Evolutionary conservation across 2,329 filamentous ascomycete genomes (phyloP), one percentile per base, ranked within the genome.

Genomic region (Reticulascus tulasneorum): DNA sequence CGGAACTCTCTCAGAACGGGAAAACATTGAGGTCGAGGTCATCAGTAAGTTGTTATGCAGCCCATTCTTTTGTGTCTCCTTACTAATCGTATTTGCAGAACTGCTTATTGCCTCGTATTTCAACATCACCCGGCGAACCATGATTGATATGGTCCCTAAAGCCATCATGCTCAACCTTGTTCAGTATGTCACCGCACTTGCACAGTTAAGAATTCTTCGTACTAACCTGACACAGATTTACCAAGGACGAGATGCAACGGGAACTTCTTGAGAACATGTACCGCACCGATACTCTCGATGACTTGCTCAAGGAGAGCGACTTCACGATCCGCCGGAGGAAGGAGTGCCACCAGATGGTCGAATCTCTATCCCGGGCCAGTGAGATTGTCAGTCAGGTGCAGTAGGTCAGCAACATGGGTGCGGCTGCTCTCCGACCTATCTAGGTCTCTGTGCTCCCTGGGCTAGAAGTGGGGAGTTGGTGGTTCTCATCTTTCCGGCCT

Each of bases 111-210:
- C 82, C 38, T 96, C 89, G 1, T 98, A 98, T 73, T 98, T 86
- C 69, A 96, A 95, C 67, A 98, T 98, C 58, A 90, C 96, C 48
- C 88, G 89, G 71, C 78, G 93, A 50, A 98, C 94, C 43, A 94
- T 98, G 89, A 96, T 97, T 49, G 93, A 98, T 58, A 98, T 98
- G 93, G 93, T 98, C 6, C 93, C 93, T 50, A 98, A 98, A 70
- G 93, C 93, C 25, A 94, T 98, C 59, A 98, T 98, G 93, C 77
- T 97, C 49, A 96, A 78, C 52, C 84, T 98, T 29, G 93, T 98
- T 33, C 83, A 91, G 85, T 95, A 80, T 61, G 88, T 82, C 9
- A 4, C 26, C 13, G 10, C 18, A 8, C 20, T 3, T 13, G 11
- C 6, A 29, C n/a, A 12, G n/a, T n/a, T n/a, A 18, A 11, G 21